These are phyloP conservation scores for Setaria italica DNA, from an alignment of 202 grass and related monocot genomes.

Conservation along the genomic window DNA sequence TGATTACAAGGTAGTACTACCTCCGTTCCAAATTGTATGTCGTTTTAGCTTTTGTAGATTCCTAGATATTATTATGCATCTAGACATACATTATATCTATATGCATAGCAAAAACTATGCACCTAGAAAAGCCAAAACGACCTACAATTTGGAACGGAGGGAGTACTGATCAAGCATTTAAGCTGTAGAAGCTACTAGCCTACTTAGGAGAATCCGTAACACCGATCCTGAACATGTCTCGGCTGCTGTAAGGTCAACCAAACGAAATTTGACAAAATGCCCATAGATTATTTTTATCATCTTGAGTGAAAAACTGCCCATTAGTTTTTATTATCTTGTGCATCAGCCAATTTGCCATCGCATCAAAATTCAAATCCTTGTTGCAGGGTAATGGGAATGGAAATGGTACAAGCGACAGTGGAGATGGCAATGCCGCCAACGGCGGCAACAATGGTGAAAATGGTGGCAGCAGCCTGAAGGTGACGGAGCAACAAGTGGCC, in stretches of 20 bases:
- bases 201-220: slow-evolving; percentile 35
- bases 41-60: too few species aligned
- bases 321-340: not conserved
- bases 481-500: slow-evolving; percentile 88
- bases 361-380: not conserved
- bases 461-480: slow-evolving; percentile 50
- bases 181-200: slow-evolving; percentile 21
- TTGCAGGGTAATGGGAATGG: slow-evolving; percentile 50
- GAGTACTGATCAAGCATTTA: slow-evolving; percentile 46
- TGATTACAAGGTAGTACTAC: not conserved
- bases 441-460: slow-evolving; percentile 41
- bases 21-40: too few species aligned
- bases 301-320: not conserved
- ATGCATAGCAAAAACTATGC: too few species aligned
- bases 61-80: too few species aligned
- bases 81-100: too few species aligned
- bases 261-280: not conserved
- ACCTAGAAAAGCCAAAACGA: too few species aligned
- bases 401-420: slow-evolving; percentile 36
- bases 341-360: not conserved
- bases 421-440: slow-evolving; percentile 27
- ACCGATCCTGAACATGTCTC: slow-evolving; percentile 13
- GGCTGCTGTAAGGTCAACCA: slow-evolving; percentile 39
- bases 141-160: too few species aligned
- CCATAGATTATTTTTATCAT: not conserved